Conservation (phyloP, 345 rosid genomes). For the Ricinus communis region DNA sequence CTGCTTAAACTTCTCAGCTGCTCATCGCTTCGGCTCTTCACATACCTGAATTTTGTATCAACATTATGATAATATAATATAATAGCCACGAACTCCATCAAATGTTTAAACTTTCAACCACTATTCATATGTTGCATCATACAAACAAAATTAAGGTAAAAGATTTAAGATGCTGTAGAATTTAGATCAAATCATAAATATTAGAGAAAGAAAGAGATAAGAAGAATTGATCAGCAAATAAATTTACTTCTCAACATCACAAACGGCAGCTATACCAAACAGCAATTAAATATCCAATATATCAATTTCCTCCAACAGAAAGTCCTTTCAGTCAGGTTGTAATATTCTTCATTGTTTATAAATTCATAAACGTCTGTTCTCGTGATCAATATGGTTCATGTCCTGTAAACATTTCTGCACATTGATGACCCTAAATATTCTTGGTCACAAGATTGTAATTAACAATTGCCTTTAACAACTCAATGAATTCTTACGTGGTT, state of each 20-base stretch:
- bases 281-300: neutral
- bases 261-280: neutral
- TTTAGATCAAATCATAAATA: neutral
- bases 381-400: neutral
- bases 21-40: slow-evolving; percentile 83
- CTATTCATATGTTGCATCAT: too few relatives aligned
- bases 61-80: neutral
- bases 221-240: neutral
- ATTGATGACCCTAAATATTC: neutral
- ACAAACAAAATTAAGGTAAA: too few relatives aligned
- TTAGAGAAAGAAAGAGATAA: neutral
- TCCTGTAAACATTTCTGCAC: neutral
- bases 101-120: too few relatives aligned
- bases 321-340: too few relatives aligned
- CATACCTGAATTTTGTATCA: slow-evolving; percentile 60
- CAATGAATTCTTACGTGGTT: slow-evolving; percentile 7
- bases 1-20: slow-evolving; percentile 49
- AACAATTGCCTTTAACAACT: neutral
- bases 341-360: too few relatives aligned
- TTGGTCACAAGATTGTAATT: neutral
- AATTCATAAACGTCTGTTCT: neutral
- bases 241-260: neutral
- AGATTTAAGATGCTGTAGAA: too few relatives aligned
- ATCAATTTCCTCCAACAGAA: too few relatives aligned
- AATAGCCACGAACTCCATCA: slow-evolving; percentile 9